Base-by-base conservation (phyloP, 2,329 filamentous ascomycete genomes). In the Blastomyces parvus region DNA sequence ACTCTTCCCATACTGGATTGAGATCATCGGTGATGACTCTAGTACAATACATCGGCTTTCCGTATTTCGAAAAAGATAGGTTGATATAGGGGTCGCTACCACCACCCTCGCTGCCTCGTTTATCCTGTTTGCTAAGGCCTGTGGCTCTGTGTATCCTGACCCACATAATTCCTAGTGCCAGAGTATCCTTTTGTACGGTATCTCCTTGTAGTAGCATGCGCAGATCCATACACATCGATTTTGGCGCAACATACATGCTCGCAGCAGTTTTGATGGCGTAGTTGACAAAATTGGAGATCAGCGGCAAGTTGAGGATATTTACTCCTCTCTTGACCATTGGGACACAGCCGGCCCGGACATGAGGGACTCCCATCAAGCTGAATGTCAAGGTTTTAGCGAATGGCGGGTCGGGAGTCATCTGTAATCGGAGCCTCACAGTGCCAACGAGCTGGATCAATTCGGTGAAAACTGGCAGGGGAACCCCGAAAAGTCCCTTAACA, bases 251-350 rank as follows among this genome's bases (percentile, higher is more conserved):
- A 67, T 97, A 97, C 84, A 96, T 88, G 72, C 87, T 89, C 2
- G 89, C 88, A 0, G 92, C 91, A 0, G 94, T 86, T 46, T 86
- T 87, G 69, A 97, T 96, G 5, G 93, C 91, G 78, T 92, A 96
- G 76, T 97, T 96, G 75, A 97, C 93, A 72, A 99, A 97, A 70
- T 95, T 95, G 17, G 90, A 95, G 69, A 97, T 97, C 46, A 97
- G 76, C 0, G 93, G 93, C 11, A 97, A 79, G 69, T 97, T 96
- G 33, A 97, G 80, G 56, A 97, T 86, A 69, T 97, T 97, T 65
- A 95, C 87, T 1, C 91, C 93, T 67, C 86, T 88, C 73, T 94
- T 86, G n/a, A 97, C 76, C 88, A 97, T 94, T 0, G 94, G 94
- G 17, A 91, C 88, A 72, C 93, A 97, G 1, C 91, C 90, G 19